Conservation (phyloP, 2,329 filamentous ascomycete species). For the Ascochyta fabae region DNA sequence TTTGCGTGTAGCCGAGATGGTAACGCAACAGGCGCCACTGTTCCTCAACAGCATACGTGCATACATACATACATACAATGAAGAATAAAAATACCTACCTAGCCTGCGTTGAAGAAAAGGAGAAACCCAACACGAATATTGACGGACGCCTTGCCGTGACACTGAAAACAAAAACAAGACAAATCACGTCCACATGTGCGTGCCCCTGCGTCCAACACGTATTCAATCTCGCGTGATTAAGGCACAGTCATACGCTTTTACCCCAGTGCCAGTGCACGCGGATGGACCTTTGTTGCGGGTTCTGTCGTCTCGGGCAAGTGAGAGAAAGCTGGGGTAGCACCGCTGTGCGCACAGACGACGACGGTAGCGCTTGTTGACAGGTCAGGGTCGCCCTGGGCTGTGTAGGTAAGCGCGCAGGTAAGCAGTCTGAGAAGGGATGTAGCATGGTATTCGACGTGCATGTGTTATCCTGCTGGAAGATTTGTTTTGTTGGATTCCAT, state of each 20-base stretch:
- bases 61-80: not conserved
- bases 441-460: too few species aligned
- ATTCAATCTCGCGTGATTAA: slow-evolving; percentile 10
- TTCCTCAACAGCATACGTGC: not conserved
- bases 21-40: slow-evolving; percentile 1
- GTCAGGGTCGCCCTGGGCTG: too few species aligned
- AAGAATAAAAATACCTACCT: too few species aligned
- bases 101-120: not conserved
- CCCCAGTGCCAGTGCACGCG: slow-evolving; percentile 10
- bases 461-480: too few species aligned
- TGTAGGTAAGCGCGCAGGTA: too few species aligned
- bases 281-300: slow-evolving; percentile 2
- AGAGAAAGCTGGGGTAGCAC: not conserved
- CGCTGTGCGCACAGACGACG: too few species aligned
- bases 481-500: too few species aligned
- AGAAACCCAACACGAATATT: not conserved
- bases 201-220: slow-evolving; percentile 9
- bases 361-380: too few species aligned
- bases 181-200: not conserved
- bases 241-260: slow-evolving; percentile 13
- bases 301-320: slow-evolving; percentile 7
- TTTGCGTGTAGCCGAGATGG: slow-evolving; percentile 55
- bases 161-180: not conserved
- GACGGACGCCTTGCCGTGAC: not conserved
- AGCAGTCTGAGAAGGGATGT: too few species aligned